A percentile compares a stretch with the other conserved stretches of the same genome.
Evolutionary conservation across 2,329 filamentous ascomycete species (phyloP).

Genomic region (Aspergillus tamarii): DNA sequence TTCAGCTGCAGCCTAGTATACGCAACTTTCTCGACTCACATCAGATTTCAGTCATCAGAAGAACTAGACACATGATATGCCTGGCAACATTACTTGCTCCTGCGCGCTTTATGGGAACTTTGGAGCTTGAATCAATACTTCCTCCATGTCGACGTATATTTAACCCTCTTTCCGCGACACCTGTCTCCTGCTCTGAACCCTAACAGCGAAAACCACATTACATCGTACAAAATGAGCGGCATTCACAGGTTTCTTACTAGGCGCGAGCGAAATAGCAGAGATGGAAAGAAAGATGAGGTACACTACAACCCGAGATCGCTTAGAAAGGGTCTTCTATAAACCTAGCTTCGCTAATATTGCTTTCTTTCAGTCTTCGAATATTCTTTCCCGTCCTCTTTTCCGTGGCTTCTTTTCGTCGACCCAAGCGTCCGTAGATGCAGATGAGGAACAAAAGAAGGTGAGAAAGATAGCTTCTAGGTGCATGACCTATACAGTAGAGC

Average conservation of each 20-base stretch:
- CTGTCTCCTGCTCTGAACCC: slow-evolving; percentile 10
- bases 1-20: slow-evolving; percentile 25
- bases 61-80: slow-evolving; percentile 29
- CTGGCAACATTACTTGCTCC: slow-evolving; percentile 15
- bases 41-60: slow-evolving; percentile 20
- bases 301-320: neutral
- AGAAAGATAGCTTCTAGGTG: neutral
- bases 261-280: slow-evolving; percentile 38
- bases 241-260: slow-evolving; percentile 47
- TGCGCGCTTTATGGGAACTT: slow-evolving; percentile 26
- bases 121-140: slow-evolving; percentile 31
- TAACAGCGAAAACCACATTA: slow-evolving; percentile 6
- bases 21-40: neutral
- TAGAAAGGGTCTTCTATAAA: neutral
- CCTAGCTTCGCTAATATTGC: slow-evolving; percentile 15
- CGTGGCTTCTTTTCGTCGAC: slow-evolving; percentile 39
- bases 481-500: slow-evolving; percentile 1
- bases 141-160: slow-evolving; percentile 29
- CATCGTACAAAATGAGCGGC: slow-evolving; percentile 38
- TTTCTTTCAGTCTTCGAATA: slow-evolving; percentile 24
- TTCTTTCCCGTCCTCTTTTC: slow-evolving; percentile 31
- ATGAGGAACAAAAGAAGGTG: slow-evolving; percentile 42
- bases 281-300: slow-evolving; percentile 41
- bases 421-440: slow-evolving; percentile 21
- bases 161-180: slow-evolving; percentile 7